phyloP scores from a whole-genome alignment of 345 rosid genomes.

The Camelina laxa region DNA sequence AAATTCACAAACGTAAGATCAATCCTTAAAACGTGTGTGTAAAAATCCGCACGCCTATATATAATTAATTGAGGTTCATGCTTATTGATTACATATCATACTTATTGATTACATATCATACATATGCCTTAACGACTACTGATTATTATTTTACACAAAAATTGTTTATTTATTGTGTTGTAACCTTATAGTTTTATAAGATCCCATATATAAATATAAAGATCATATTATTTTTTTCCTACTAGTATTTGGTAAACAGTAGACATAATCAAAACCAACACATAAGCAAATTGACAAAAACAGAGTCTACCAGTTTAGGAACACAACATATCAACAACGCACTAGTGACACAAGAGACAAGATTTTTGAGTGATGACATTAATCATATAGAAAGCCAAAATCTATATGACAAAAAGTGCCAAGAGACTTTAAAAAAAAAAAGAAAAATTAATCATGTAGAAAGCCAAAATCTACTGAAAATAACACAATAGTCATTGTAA shows the following conservation, averaged over 20 bases:
- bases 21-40: constrained; percentile 21
- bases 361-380: constrained; percentile 16
- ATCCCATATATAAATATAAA: background rate
- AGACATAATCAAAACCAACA: constrained; percentile 2
- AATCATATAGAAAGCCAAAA: too few relatives aligned
- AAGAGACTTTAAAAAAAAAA: background rate
- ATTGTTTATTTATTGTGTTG: constrained; percentile 31
- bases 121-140: constrained; percentile 31
- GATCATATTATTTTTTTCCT: background rate
- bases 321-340: constrained; percentile 28
- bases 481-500: background rate
- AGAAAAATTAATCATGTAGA: background rate
- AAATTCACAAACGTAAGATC: constrained; percentile 35
- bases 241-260: background rate
- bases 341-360: constrained; percentile 26
- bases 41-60: constrained; percentile 6
- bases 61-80: constrained; percentile 8
- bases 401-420: background rate
- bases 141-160: constrained; percentile 20
- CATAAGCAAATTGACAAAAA: constrained; percentile 9
- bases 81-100: constrained; percentile 15
- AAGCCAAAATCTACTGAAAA: background rate
- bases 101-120: constrained; percentile 20
- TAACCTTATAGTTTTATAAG: constrained; percentile 24
- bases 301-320: constrained; percentile 32